A percentile compares a stretch with the other conserved stretches of the same genome.
These are phyloP conservation scores for Syncephalastrum monosporum DNA, from an alignment of 371 early-diverging fungal species.

Conservation along the genomic window DNA sequence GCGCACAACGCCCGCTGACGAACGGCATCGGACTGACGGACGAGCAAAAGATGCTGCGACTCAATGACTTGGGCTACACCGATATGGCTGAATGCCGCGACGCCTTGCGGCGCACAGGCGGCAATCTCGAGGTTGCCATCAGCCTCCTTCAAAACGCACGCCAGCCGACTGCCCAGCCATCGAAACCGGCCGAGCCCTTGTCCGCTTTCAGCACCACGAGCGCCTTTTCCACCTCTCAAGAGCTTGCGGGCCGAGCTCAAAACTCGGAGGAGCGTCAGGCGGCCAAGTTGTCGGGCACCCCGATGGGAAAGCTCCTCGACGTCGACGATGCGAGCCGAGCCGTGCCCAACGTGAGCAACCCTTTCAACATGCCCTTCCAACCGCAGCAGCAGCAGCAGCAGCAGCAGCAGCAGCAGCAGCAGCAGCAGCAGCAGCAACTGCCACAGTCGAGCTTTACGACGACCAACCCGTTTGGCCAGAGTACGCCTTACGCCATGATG, in stretches of 20 bases:
- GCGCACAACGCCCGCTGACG: slow-evolving; percentile 25
- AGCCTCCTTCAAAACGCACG: slow-evolving; percentile 48
- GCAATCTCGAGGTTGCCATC: slow-evolving; percentile 57
- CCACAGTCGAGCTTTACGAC: slow-evolving; percentile 8
- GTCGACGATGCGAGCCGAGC: slow-evolving; percentile 13
- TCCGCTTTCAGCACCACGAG: slow-evolving; percentile 11
- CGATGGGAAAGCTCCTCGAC: slow-evolving; percentile 19
- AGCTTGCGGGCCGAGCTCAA: slow-evolving; percentile 27
- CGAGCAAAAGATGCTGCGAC: slow-evolving; percentile 36
- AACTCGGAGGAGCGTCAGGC: slow-evolving; percentile 18
- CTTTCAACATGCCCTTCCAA: slow-evolving; percentile 24
- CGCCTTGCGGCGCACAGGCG: slow-evolving; percentile 58
- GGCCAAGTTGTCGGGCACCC: slow-evolving; percentile 17
- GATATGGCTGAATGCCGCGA: slow-evolving; percentile 46
- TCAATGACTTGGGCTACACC: slow-evolving; percentile 51
- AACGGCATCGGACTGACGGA: slow-evolving; percentile 25
- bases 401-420: slow-evolving; percentile 22
- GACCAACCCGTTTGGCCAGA: slow-evolving; percentile 6
- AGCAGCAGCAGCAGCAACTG: slow-evolving; percentile 20
- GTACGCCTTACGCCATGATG: neutral
- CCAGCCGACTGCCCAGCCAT: slow-evolving; percentile 1
- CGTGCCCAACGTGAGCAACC: slow-evolving; percentile 21
- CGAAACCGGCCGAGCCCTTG: neutral
- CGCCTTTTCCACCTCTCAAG: slow-evolving; percentile 11
- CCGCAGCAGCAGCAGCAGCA: slow-evolving; percentile 24